Conservation (phyloP, 1,284 basidiomycete species). For the Neolentinus lepideus region DNA sequence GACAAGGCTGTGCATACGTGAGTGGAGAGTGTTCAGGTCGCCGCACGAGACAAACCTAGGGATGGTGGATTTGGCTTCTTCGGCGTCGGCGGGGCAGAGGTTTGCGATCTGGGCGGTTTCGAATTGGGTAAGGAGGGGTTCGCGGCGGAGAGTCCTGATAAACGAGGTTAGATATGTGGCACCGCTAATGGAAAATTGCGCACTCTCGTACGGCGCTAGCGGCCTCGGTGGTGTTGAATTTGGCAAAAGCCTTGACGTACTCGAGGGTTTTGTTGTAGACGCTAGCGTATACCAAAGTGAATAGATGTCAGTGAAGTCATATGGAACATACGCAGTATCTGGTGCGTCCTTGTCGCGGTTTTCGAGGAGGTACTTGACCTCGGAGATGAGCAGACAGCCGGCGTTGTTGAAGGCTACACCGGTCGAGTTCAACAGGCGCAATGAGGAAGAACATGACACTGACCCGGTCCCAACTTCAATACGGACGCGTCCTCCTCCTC, state of each 20-base stretch:
- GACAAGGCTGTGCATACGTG: conserved; percentile 47
- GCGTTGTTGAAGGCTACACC: conserved; percentile 74
- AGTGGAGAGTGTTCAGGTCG: neutral
- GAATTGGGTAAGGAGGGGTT: conserved; percentile 77
- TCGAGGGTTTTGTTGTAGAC: conserved; percentile 92
- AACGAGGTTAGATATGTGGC: neutral
- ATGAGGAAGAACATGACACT: conserved; percentile 4
- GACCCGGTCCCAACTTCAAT: conserved; percentile 61
- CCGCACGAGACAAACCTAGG: conserved; percentile 56
- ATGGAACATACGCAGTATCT: conserved; percentile 65
- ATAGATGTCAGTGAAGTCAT: neutral
- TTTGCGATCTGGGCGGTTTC: conserved; percentile 93
- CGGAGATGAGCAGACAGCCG: conserved; percentile 85
- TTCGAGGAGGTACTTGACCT: conserved; percentile 85
- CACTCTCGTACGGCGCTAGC: conserved; percentile 87
- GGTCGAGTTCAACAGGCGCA: conserved; percentile 19
- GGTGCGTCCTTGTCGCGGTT: conserved; percentile 80
- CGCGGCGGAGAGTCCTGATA: conserved; percentile 61
- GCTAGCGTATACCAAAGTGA: conserved; percentile 29
- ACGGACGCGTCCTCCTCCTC: conserved; percentile 70
- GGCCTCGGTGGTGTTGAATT: conserved; percentile 84
- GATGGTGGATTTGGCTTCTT: conserved; percentile 88
- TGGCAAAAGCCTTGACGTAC: conserved; percentile 86
- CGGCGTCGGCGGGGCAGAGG: conserved; percentile 79
- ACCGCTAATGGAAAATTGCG: conserved; percentile 1